Base-by-base conservation (phyloP, 1,284 basidiomycete species). In the Ustilago lituana region DNA sequence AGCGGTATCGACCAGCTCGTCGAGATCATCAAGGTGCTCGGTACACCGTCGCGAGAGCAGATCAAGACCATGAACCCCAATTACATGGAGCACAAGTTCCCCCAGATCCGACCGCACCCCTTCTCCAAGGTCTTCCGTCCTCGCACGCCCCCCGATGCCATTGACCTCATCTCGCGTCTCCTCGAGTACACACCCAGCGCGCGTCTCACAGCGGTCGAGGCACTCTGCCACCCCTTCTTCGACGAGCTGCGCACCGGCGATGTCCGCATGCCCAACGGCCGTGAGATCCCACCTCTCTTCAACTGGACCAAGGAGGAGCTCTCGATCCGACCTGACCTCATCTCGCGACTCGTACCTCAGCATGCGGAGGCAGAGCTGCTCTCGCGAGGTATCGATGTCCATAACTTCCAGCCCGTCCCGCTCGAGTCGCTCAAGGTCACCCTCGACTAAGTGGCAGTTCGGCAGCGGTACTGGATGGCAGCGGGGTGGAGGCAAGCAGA, bases 21-120 rank as follows among this genome's bases (percentile, higher is more conserved):
- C 46, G 95, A 99, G 85, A 99, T 99, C 81, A 99, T 99, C 90
- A 99, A 99, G 85, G 94, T 99, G 38, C 88, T 99, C 64, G 95
- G 95, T 19, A 99, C 96, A 20, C 95, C 95, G 0, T 95, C 95
- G 58, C 87, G 95, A 76, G 96, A 98, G 83, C 96, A 99, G 85
- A 99, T 99, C 88, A 98, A 98, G 90, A 98, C 96, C 75, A 99
- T 99, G 95, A 99, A 99, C 85, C 95, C 96, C 47, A 83, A 87
- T 83, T 99, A 99, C 85, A 98, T 98, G 96, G 96, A 99, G 84
- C 95, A 99, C 89, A 98, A 98, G 84, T 99, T 99, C 87, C 95
- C 95, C 8, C 95, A 98, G 85, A 99, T 99, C 86, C 95, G 96
- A 83, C 93, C 94, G 33, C 82, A 83, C 76, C 82, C 82, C 32